Base-by-base conservation (phyloP, 768 basidiomycete species). In the Imleria badia region DNA sequence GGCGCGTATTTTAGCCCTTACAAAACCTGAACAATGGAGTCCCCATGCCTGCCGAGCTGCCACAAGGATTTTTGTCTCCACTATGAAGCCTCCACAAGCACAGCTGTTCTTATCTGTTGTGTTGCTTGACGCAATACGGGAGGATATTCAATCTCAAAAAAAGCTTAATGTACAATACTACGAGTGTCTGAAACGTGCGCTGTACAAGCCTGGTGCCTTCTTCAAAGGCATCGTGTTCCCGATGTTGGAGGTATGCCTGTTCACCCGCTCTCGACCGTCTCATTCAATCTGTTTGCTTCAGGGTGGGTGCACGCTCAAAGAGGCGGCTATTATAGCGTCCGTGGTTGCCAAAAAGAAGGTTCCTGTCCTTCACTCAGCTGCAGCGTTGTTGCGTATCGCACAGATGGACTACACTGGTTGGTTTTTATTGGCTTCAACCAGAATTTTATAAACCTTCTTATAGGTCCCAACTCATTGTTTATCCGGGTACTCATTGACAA, bases 181-280 rank as follows among this genome's bases (percentile, higher is more conserved):
- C 64, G 91, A 95, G 69, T 86, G 87, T n/a, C 69, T 99, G 61
- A 94, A 93, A 72, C 86, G 92, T 62, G 83, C 92, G 6, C 73
- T 98, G 54, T 98, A 96, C 72, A 99, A 98, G 71, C 97, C 97
- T 3, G 90, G 89, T 5, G 96, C 97, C 1, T 98, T 98, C 71
- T 98, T 98, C 80, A 98, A 99, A 70, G 97, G 96, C 5, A 86
- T 99, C 53, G 79, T 99, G 35, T 98, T 99, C 71, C 97, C 97
- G 1, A 78, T 99, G 70, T 81, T 97, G 56, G 93, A 96, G 67
- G 95, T 94, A 64, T 60, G 87, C 66, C 13, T 48, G 31, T 46
- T 45, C 17, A 40, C 36, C n/a, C 14, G 30, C 17, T 34, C 6
- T 50, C 23, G 10, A 79, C 75, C 69, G 76, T 72, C 23, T 33